Conservation (phyloP, 306 rosid species). For the Vachellia collinsii region DNA sequence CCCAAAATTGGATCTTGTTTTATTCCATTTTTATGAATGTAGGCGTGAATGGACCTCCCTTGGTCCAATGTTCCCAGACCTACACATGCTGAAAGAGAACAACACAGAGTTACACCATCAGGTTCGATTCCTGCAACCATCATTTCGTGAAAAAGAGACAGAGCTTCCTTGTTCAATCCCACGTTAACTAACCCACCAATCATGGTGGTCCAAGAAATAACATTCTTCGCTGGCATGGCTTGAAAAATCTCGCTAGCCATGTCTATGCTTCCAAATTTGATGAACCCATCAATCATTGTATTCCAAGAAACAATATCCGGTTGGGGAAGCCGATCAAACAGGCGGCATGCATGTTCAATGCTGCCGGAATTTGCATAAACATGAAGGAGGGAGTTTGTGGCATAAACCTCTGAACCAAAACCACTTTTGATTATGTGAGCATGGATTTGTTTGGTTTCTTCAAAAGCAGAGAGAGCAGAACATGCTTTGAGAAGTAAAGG, state of each 20-base stretch:
- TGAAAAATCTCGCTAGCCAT: slow-evolving; percentile 47
- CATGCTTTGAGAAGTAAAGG: slow-evolving; percentile 82
- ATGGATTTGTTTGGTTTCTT: slow-evolving; percentile 62
- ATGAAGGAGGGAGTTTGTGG: slow-evolving; percentile 59
- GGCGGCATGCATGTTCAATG: slow-evolving; percentile 43
- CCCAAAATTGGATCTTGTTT: slow-evolving; percentile 50
- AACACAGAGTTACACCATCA: slow-evolving; percentile 44
- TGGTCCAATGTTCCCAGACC: slow-evolving; percentile 58
- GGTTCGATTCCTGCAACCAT: slow-evolving; percentile 50
- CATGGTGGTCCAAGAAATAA: slow-evolving; percentile 64
- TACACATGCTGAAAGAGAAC: slow-evolving; percentile 65
- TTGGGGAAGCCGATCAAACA: slow-evolving; percentile 50
- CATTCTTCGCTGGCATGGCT: slow-evolving; percentile 57
- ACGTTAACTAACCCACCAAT: slow-evolving; percentile 52
- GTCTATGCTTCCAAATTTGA: slow-evolving; percentile 46
- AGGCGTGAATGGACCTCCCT: slow-evolving; percentile 56
- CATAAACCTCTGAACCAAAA: slow-evolving; percentile 58
- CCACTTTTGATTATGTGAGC: slow-evolving; percentile 61
- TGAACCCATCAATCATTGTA: slow-evolving; percentile 60
- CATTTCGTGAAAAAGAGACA: slow-evolving; percentile 52
- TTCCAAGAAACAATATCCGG: slow-evolving; percentile 68
- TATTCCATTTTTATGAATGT: slow-evolving; percentile 48
- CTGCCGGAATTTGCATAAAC: slow-evolving; percentile 53
- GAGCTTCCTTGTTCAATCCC: slow-evolving; percentile 47
- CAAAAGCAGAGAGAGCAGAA: slow-evolving; percentile 50